Conservation (phyloP, 495 filamentous ascomycete species). For the Aspergillus indologenus region DNA sequence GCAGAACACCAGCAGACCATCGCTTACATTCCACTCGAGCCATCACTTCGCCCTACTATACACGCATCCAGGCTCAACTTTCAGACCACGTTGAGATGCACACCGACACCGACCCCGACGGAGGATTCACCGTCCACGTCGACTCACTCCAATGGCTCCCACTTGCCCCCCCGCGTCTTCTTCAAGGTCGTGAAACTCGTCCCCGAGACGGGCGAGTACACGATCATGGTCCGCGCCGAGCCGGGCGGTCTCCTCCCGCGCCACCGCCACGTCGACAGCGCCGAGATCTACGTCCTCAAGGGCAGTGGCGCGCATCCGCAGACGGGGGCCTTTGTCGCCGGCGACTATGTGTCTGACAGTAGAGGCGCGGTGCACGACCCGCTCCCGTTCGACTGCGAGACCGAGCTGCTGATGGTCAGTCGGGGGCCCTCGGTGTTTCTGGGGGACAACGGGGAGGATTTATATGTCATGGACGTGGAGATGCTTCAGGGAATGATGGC, state of each 20-base stretch:
- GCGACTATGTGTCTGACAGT: constrained; percentile 6
- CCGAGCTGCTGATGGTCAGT: constrained; percentile 10
- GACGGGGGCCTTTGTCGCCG: constrained; percentile 1
- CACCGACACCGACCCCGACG: background rate
- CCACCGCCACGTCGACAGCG: constrained; percentile 6
- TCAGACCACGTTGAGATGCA: too few species aligned
- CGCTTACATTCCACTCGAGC: too few species aligned
- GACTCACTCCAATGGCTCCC: constrained; percentile 3
- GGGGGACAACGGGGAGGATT: background rate
- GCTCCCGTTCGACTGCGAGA: background rate
- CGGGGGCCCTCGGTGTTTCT: constrained; percentile 8
- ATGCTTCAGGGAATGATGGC: constrained; percentile 1
- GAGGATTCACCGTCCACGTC: constrained; percentile 5
- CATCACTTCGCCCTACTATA: too few species aligned
- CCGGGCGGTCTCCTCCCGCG: constrained; percentile 3
- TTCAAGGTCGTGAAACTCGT: constrained; percentile 9
- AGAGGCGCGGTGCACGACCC: constrained; percentile 7
- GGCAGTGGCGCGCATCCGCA: constrained; percentile 8
- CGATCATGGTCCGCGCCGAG: constrained; percentile 4
- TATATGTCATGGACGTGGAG: constrained; percentile 7
- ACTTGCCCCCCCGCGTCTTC: constrained; percentile 1
- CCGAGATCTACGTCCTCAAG: constrained; percentile 12
- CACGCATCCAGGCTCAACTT: too few species aligned
- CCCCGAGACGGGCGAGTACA: constrained; percentile 10
- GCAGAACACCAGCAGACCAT: too few species aligned